Conservation (phyloP, 2,329 filamentous ascomycete species). For the Rhynchosporium agropyri region DNA sequence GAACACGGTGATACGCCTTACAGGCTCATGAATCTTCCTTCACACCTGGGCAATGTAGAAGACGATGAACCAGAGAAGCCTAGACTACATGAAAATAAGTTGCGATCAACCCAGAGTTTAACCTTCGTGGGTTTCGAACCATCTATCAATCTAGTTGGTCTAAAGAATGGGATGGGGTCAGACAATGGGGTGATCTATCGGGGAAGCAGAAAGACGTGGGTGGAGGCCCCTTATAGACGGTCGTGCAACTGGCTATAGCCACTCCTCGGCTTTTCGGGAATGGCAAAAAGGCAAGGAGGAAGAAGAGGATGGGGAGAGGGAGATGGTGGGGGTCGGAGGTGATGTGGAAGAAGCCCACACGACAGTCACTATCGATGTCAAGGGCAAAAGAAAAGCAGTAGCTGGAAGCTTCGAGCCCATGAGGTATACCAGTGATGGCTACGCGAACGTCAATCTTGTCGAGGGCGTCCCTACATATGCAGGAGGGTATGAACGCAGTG, state of each 20-base stretch:
- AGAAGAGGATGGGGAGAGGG: constrained; percentile 7
- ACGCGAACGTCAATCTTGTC: neutral
- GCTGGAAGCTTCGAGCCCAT: constrained; percentile 4
- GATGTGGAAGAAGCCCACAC: constrained; percentile 32
- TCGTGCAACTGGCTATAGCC: constrained; percentile 27
- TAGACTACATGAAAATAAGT: constrained; percentile 49
- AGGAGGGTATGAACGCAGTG: constrained; percentile 2
- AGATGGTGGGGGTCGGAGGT: neutral
- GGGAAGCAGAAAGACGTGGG: constrained; percentile 33
- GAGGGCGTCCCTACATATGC: neutral
- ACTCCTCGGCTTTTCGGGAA: neutral
- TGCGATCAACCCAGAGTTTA: constrained; percentile 41
- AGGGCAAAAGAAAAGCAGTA: constrained; percentile 35
- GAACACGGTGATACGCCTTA: constrained; percentile 44
- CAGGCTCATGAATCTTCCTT: constrained; percentile 46
- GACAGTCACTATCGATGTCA: constrained; percentile 33
- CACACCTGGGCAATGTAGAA: constrained; percentile 43
- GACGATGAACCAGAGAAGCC: constrained; percentile 51
- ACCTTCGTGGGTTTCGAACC: constrained; percentile 51
- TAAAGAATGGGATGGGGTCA: constrained; percentile 34
- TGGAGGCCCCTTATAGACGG: constrained; percentile 38
- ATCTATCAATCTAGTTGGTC: constrained; percentile 41
- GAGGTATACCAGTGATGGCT: neutral
- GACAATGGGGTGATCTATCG: neutral
- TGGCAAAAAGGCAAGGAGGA: neutral